These are phyloP conservation scores for Phytopythium cucurbitacearum DNA, from an alignment of 352 stramenopile genomes.

Conservation along the genomic window DNA sequence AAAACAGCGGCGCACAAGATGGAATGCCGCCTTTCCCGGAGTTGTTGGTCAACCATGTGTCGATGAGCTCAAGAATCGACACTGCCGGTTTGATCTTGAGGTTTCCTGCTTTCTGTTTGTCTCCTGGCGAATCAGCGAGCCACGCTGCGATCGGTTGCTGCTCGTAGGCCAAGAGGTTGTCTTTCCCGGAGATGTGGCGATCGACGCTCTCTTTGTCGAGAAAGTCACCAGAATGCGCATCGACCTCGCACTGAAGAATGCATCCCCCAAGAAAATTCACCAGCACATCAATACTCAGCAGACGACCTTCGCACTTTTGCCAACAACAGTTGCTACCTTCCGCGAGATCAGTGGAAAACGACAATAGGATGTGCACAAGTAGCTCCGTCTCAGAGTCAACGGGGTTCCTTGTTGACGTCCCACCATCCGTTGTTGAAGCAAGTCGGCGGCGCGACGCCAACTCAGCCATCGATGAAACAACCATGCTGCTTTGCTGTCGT, in stretches of 20 bases:
- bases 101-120: not conserved
- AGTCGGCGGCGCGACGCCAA: conserved; percentile 9
- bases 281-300: conserved; percentile 64
- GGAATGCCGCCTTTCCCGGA: not conserved
- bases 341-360: conserved; percentile 19
- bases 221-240: not conserved
- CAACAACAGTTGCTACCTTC: conserved; percentile 31
- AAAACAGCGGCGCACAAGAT: conserved; percentile 15
- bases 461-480: conserved; percentile 42
- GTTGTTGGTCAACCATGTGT: conserved; percentile 15
- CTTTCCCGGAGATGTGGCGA: not conserved
- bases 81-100: not conserved
- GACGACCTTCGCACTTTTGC: conserved; percentile 61
- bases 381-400: conserved; percentile 20
- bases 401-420: not conserved
- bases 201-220: not conserved
- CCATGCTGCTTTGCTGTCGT: conserved; percentile 43
- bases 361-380: conserved; percentile 45
- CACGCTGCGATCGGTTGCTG: conserved; percentile 30
- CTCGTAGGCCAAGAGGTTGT: conserved; percentile 15
- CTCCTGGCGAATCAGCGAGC: conserved; percentile 11
- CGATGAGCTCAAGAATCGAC: conserved; percentile 14
- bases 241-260: conserved; percentile 5
- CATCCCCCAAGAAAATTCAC: conserved; percentile 35
- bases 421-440: not conserved